phyloP scores from a whole-genome alignment of 805 yeast species.

The Myxozyma kluyveri region DNA sequence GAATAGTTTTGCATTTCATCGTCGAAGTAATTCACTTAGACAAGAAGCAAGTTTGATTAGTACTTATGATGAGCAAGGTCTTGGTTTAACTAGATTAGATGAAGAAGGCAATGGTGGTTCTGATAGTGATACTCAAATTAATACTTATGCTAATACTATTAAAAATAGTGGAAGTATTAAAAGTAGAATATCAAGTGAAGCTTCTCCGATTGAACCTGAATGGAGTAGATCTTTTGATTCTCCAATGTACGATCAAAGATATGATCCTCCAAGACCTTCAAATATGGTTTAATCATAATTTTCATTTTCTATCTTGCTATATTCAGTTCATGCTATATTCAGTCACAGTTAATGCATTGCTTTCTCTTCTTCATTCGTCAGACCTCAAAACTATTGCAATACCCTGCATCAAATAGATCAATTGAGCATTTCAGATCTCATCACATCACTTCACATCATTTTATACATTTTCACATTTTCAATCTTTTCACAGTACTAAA shows the following conservation, averaged over 20 bases:
- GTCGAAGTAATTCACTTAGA: slow-evolving; percentile 35
- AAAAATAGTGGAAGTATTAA: slow-evolving; percentile 22
- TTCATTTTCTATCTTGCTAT: too few species aligned
- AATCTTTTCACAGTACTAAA: not conserved
- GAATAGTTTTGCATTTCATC: slow-evolving; percentile 38
- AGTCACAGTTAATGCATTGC: too few species aligned
- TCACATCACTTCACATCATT: not conserved
- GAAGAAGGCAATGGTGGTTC: slow-evolving; percentile 29
- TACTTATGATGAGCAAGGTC: slow-evolving; percentile 37
- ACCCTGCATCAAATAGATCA: too few species aligned
- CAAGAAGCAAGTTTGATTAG: slow-evolving; percentile 35
- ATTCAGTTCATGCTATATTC: too few species aligned
- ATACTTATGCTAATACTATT: slow-evolving; percentile 13
- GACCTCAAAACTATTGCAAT: too few species aligned
- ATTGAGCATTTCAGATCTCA: too few species aligned
- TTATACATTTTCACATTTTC: not conserved
- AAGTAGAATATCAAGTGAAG: slow-evolving; percentile 18
- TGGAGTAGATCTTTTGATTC: slow-evolving; percentile 12
- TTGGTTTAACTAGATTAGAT: slow-evolving; percentile 39
- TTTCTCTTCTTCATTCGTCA: too few species aligned
- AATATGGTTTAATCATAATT: too few species aligned
- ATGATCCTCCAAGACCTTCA: slow-evolving; percentile 18
- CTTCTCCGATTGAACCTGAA: slow-evolving; percentile 4
- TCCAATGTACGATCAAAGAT: slow-evolving; percentile 5
- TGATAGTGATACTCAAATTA: slow-evolving; percentile 12